Evolutionary conservation across 129 eudicot species (phyloP).

Genomic region (Gnaphalium uliginosum): DNA sequence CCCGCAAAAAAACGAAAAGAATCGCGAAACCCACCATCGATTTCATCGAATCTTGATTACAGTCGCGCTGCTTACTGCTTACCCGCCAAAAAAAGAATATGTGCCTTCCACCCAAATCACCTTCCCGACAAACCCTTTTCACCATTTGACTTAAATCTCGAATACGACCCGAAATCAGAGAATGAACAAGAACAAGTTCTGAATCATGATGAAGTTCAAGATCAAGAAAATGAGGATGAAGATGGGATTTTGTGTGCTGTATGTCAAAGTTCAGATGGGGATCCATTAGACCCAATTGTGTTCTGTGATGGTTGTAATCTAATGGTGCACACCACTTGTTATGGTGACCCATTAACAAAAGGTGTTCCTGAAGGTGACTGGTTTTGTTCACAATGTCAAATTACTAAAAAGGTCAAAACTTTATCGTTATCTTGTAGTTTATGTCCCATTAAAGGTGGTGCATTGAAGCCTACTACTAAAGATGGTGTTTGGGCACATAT

Average conservation of each 20-base stretch:
- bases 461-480: slow-evolving; percentile 59
- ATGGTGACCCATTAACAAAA: slow-evolving; percentile 60
- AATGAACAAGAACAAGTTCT: not conserved
- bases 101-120: slow-evolving; percentile 42
- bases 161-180: slow-evolving; percentile 40
- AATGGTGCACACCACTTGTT: slow-evolving; percentile 84
- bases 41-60: slow-evolving; percentile 12
- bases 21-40: not conserved
- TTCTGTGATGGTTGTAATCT: slow-evolving; percentile 87
- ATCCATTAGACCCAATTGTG: slow-evolving; percentile 77
- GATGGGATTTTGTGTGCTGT: slow-evolving; percentile 85
- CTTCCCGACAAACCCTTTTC: slow-evolving; percentile 32
- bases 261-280: slow-evolving; percentile 84
- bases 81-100: slow-evolving; percentile 83
- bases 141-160: slow-evolving; percentile 63
- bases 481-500: slow-evolving; percentile 84
- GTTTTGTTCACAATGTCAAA: slow-evolving; percentile 64
- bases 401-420: not conserved
- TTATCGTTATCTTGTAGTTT: slow-evolving; percentile 52
- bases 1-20: slow-evolving; percentile 53
- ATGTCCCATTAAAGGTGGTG: slow-evolving; percentile 62
- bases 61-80: slow-evolving; percentile 34
- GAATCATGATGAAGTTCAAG: not conserved
- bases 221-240: slow-evolving; percentile 43
- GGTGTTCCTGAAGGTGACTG: slow-evolving; percentile 89